phyloP scores from a whole-genome alignment of 306 rosid genomes.

The Carpinus fangiana region DNA sequence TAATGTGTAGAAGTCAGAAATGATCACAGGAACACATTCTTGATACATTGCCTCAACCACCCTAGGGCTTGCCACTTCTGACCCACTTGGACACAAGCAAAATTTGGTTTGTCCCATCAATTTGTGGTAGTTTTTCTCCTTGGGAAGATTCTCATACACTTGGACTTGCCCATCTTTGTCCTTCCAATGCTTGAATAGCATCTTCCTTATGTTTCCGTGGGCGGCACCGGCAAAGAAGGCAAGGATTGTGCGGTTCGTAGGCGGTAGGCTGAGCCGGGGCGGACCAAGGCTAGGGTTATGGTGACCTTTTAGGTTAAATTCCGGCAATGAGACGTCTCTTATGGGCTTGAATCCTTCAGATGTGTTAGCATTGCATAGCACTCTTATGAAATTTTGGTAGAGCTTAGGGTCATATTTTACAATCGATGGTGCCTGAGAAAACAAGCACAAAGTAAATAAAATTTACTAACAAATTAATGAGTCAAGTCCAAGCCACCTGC shows the following conservation, averaged over 20 bases:
- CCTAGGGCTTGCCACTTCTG: conserved; percentile 47
- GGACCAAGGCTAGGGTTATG: conserved; percentile 27
- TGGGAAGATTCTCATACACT: conserved; percentile 36
- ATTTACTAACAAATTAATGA: no score
- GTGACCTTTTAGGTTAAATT: conserved; percentile 24
- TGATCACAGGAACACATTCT: conserved; percentile 42
- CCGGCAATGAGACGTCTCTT: conserved; percentile 41
- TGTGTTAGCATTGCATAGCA: conserved; percentile 40
- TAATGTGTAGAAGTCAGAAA: conserved; percentile 27
- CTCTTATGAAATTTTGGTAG: conserved; percentile 35
- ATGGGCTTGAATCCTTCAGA: conserved; percentile 40
- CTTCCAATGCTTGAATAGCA: conserved; percentile 35
- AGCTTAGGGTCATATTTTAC: conserved; percentile 20
- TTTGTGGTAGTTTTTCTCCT: conserved; percentile 32
- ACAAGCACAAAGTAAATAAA: no score
- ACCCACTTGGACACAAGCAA: conserved; percentile 48
- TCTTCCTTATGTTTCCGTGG: conserved; percentile 36
- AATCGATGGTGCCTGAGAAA: conserved; percentile 33
- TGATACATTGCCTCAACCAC: conserved; percentile 45
- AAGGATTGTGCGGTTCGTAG: conserved; percentile 27
- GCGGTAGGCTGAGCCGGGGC: conserved; percentile 11
- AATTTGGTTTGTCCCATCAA: conserved; percentile 35
- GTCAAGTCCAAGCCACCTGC: no score
- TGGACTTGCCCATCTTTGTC: conserved; percentile 32
- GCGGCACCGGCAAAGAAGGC: conserved; percentile 47